Base-by-base conservation (phyloP, 2,329 filamentous ascomycete species). In the Sordariomycetes sp. region DNA sequence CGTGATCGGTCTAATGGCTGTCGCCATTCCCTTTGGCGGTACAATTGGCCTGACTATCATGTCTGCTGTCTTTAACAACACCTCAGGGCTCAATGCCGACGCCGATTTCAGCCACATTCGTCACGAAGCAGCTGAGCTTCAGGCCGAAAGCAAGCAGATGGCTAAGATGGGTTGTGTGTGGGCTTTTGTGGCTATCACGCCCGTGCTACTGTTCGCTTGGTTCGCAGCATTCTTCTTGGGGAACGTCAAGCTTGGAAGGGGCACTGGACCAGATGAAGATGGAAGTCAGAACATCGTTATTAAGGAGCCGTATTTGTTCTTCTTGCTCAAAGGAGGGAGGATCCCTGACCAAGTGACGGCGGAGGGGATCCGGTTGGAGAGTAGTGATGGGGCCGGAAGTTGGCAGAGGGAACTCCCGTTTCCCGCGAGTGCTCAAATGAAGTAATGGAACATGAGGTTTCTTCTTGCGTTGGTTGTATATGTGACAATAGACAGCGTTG, bases 11-110 rank as follows among this genome's bases (percentile, higher is more conserved):
- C 49, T 83, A 8, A 66, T 79, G 51, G 62, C 67, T 0, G 72
- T 83, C 34, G 66, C 75, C 3, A 38, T 72, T 12, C 73, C 75
- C 0, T 70, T 84, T 17, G 79, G 80, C 4, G 78, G 79, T 10
- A 81, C 77, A 0, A 53, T 83, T 3, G 71, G 70, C 0, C 60
- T 82, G 30, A 79, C 78, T 1, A 66, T 83, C 45, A 82, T 83
- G 79, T 69, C 75, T 11, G 67, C 71, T 8, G 76, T 83, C 2
- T 82, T 82, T 51, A 80, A 81, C 47, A 83, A 83, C 40, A 57
- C 51, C 5, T 53, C 53, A 6, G 55, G 50, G 2, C 38, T 58
- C 9, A 41, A 45, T 18, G 44, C 43, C 11, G 29, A 47, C 11
- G 34, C 37, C 17, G 43, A 49, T 32, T 54, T 55, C 27, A 46